These are phyloP conservation scores for Aspergillus sp. DNA, from an alignment of 2,329 filamentous ascomycete species.

Conservation along the genomic window DNA sequence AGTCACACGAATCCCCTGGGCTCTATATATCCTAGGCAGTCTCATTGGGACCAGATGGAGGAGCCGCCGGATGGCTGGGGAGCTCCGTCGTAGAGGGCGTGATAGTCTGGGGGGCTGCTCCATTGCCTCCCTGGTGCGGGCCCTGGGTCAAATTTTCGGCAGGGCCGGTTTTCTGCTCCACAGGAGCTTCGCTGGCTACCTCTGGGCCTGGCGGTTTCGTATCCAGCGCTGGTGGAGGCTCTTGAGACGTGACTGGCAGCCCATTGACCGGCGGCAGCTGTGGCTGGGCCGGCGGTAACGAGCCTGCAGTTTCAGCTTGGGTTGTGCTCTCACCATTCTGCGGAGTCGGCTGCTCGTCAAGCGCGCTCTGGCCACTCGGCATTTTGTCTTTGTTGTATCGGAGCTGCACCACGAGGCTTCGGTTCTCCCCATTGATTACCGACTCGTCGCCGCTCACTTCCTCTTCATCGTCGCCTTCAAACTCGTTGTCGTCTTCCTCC, in stretches of 20 bases:
- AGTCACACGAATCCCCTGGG: neutral
- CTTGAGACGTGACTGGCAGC: neutral
- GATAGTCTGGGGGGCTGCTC: neutral
- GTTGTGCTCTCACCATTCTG: constrained; percentile 10
- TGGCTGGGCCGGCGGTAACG: constrained; percentile 5
- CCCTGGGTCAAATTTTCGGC: constrained; percentile 3
- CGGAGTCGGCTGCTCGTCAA: constrained; percentile 16
- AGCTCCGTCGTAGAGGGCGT: neutral
- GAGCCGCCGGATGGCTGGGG: neutral
- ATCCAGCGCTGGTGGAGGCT: neutral
- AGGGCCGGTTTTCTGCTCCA: neutral
- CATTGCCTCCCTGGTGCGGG: neutral
- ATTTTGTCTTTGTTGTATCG: constrained; percentile 39
- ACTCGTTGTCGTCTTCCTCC: constrained; percentile 69
- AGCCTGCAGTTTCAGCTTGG: constrained; percentile 3
- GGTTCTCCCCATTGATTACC: constrained; percentile 53
- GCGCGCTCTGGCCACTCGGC: constrained; percentile 14
- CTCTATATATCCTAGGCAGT: neutral
- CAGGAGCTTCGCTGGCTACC: neutral
- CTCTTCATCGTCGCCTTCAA: constrained; percentile 54
- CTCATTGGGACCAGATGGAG: neutral
- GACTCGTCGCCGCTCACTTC: constrained; percentile 41
- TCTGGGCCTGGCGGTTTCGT: neutral
- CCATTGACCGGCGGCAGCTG: neutral
- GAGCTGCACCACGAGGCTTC: constrained; percentile 74